Percentiles rank a stretch among this genome's conserved stretches.
These are phyloP conservation scores for Daedalea quercina DNA, from an alignment of 768 basidiomycete species.

Conservation along the genomic window DNA sequence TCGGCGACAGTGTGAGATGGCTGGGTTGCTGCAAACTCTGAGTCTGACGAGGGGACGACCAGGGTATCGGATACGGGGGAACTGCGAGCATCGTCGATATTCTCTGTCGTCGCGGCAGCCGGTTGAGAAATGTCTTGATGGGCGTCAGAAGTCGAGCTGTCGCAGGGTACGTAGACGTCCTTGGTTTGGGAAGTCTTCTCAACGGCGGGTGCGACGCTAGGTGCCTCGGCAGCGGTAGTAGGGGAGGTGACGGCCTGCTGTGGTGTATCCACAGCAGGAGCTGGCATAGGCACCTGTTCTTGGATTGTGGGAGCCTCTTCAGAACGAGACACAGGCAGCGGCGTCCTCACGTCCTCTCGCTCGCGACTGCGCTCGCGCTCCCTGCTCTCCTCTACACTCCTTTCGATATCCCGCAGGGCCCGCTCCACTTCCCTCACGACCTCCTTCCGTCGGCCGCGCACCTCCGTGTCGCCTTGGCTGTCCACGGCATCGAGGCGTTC, in stretches of 20 bases:
- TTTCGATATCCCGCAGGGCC: slow-evolving; percentile 48
- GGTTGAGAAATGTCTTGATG: neutral
- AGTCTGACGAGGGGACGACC: neutral
- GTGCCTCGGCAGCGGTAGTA: too few relatives aligned
- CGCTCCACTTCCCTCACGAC: slow-evolving; percentile 49
- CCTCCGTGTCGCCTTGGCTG: slow-evolving; percentile 48
- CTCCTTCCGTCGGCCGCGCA: slow-evolving; percentile 46
- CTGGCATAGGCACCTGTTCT: neutral
- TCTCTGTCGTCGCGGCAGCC: neutral
- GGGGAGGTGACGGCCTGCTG: neutral
- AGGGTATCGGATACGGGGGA: neutral
- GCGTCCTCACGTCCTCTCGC: slow-evolving; percentile 1
- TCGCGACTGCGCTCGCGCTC: slow-evolving; percentile 24
- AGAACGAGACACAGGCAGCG: too few relatives aligned
- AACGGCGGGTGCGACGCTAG: too few relatives aligned
- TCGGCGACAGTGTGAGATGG: neutral
- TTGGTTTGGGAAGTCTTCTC: too few relatives aligned
- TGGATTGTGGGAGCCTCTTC: neutral
- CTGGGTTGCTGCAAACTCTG: too few relatives aligned
- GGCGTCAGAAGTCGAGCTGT: neutral
- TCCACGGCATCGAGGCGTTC: slow-evolving; percentile 52
- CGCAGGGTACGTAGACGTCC: too few relatives aligned
- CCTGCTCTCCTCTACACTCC: slow-evolving; percentile 37
- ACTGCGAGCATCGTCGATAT: neutral
- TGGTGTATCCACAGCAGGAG: neutral